Evolutionary conservation across 2,329 filamentous ascomycete genomes (phyloP).

Genomic region (Pyrenophora tritici-repentis): DNA sequence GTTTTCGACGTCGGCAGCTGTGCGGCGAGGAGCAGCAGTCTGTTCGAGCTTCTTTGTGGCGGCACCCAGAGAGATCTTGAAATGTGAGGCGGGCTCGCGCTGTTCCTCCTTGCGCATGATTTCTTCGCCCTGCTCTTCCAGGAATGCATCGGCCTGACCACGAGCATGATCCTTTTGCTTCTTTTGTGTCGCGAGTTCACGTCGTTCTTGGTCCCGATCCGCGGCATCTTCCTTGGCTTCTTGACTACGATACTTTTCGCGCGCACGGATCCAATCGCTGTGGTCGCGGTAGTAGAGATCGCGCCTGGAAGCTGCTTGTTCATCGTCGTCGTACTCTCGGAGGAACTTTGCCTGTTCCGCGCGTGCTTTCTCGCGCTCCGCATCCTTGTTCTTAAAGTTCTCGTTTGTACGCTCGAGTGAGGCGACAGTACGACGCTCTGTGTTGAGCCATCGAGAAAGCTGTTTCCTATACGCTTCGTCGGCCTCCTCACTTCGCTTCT

Average conservation of each 20-base stretch:
- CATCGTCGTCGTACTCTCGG: slow-evolving; percentile 85
- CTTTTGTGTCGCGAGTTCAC: slow-evolving; percentile 71
- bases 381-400: slow-evolving; percentile 75
- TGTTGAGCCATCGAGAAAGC: slow-evolving; percentile 87
- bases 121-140: slow-evolving; percentile 81
- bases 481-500: slow-evolving; percentile 73
- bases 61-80: slow-evolving; percentile 91
- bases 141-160: slow-evolving; percentile 87
- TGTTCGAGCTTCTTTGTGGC: slow-evolving; percentile 73
- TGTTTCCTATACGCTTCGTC: slow-evolving; percentile 84
- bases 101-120: slow-evolving; percentile 56
- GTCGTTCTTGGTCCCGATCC: slow-evolving; percentile 78
- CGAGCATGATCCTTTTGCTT: slow-evolving; percentile 77
- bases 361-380: slow-evolving; percentile 65
- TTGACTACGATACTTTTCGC: slow-evolving; percentile 71
- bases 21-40: slow-evolving; percentile 66
- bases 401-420: slow-evolving; percentile 84
- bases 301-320: slow-evolving; percentile 72
- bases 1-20: slow-evolving; percentile 91
- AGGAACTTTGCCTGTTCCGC: slow-evolving; percentile 74
- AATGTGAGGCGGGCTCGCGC: slow-evolving; percentile 64
- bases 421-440: slow-evolving; percentile 80
- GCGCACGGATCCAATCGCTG: slow-evolving; percentile 81
- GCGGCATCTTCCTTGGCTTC: slow-evolving; percentile 80
- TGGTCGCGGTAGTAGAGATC: slow-evolving; percentile 88